A percentile compares a stretch with the other conserved stretches of the same genome.
Evolutionary conservation across 2,329 filamentous ascomycete species (phyloP).

Genomic region (Chrysoporthe austroafricana): DNA sequence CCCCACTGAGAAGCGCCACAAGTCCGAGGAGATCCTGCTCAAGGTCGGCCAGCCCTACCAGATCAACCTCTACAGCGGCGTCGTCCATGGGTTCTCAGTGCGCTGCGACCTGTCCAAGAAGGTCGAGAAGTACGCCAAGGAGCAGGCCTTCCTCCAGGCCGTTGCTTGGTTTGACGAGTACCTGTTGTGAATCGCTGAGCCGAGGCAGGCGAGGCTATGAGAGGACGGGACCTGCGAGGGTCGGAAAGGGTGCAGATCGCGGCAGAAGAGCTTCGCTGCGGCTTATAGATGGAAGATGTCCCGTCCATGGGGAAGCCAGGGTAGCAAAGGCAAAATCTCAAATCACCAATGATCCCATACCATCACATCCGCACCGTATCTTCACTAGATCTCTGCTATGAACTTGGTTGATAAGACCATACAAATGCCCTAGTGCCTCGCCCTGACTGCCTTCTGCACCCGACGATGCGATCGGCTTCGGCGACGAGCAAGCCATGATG

Average conservation of each 20-base stretch:
- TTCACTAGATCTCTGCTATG: too few relatives aligned
- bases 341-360: too few relatives aligned
- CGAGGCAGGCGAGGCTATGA: not conserved
- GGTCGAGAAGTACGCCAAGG: constrained; percentile 70
- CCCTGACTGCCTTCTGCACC: too few relatives aligned
- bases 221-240: not conserved
- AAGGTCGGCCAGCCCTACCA: constrained; percentile 68
- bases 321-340: too few relatives aligned
- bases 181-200: constrained; percentile 41
- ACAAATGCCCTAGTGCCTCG: too few relatives aligned
- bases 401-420: too few relatives aligned
- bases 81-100: constrained; percentile 76
- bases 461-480: too few relatives aligned
- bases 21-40: constrained; percentile 65
- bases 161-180: constrained; percentile 75
- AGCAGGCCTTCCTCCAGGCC: constrained; percentile 80
- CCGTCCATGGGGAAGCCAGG: too few relatives aligned
- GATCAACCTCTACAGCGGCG: constrained; percentile 74
- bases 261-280: not conserved
- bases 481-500: too few relatives aligned
- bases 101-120: constrained; percentile 64
- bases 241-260: not conserved
- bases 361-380: too few relatives aligned
- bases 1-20: constrained; percentile 64
- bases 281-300: not conserved